Conservation (phyloP, 2,329 filamentous ascomycete species). For the Xenosphaeropsis pyriputrescens region DNA sequence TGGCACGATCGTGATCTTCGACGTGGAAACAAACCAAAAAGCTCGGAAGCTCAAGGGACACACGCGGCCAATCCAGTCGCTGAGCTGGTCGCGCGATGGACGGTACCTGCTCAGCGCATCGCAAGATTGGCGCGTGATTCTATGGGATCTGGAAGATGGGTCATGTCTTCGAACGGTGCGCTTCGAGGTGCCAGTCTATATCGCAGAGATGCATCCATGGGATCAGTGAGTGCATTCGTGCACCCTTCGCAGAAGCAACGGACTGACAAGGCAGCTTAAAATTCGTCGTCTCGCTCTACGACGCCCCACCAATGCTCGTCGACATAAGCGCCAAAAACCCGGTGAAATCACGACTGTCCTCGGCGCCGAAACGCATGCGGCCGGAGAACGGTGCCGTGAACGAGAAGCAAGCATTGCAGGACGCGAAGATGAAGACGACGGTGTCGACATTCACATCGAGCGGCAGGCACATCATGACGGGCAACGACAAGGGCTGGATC, state of each 20-base stretch:
- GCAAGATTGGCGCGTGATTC: slow-evolving; percentile 89
- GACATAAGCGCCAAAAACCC: slow-evolving; percentile 59
- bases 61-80: slow-evolving; percentile 80
- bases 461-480: slow-evolving; percentile 80
- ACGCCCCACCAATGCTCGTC: slow-evolving; percentile 81
- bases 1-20: slow-evolving; percentile 90
- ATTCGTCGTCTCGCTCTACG: slow-evolving; percentile 85
- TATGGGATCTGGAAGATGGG: slow-evolving; percentile 77
- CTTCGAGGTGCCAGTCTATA: slow-evolving; percentile 88
- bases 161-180: slow-evolving; percentile 66
- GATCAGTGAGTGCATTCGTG: slow-evolving; percentile 51
- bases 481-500: slow-evolving; percentile 89
- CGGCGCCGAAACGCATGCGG: slow-evolving; percentile 62
- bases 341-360: slow-evolving; percentile 65
- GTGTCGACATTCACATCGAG: slow-evolving; percentile 76
- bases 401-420: slow-evolving; percentile 80
- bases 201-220: slow-evolving; percentile 84
- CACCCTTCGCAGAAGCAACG: background rate
- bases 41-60: slow-evolving; percentile 89
- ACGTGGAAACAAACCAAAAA: slow-evolving; percentile 93
- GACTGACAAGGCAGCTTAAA: slow-evolving; percentile 38
- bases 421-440: slow-evolving; percentile 90
- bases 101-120: slow-evolving; percentile 84
- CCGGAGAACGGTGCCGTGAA: slow-evolving; percentile 55
- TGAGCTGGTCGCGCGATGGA: slow-evolving; percentile 91